These are phyloP conservation scores for Simplicillium sp. DNA, from an alignment of 2,329 filamentous ascomycete species.

Conservation along the genomic window DNA sequence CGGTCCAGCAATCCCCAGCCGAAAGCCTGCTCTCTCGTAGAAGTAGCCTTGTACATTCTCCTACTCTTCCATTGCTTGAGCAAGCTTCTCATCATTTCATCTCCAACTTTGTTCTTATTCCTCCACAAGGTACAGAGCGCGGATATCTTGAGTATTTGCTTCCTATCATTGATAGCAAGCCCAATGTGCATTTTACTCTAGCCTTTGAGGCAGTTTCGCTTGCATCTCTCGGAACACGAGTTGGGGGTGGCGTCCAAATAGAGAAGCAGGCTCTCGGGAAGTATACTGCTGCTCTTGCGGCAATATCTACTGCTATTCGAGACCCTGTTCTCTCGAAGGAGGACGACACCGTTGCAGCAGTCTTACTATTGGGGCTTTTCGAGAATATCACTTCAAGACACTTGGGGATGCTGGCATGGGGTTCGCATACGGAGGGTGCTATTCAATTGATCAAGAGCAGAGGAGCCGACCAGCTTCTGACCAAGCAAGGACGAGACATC, in stretches of 20 bases:
- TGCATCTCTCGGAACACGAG: constrained; percentile 45
- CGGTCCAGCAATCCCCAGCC: too few species aligned
- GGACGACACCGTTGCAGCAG: constrained; percentile 50
- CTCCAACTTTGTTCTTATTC: constrained; percentile 49
- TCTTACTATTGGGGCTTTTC: constrained; percentile 50
- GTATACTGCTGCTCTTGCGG: constrained; percentile 45
- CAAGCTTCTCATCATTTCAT: constrained; percentile 51
- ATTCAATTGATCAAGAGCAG: constrained; percentile 50
- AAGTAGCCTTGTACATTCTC: constrained; percentile 9
- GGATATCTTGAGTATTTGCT: constrained; percentile 52
- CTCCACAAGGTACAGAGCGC: constrained; percentile 36
- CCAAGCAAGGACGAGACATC: constrained; percentile 41
- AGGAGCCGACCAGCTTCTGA: constrained; percentile 44
- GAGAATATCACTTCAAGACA: constrained; percentile 50
- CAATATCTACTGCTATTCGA: constrained; percentile 42
- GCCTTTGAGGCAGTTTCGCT: constrained; percentile 53
- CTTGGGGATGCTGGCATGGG: constrained; percentile 48
- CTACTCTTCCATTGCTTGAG: constrained; percentile 36
- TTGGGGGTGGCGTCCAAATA: constrained; percentile 21
- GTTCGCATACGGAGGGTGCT: constrained; percentile 55
- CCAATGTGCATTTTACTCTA: constrained; percentile 38
- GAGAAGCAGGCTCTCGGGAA: constrained; percentile 33
- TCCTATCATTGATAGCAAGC: constrained; percentile 36
- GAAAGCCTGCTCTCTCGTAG: constrained; percentile 14
- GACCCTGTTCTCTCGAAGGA: constrained; percentile 37